phyloP scores from a whole-genome alignment of 768 basidiomycete genomes.

The Macrocybe gigantea region DNA sequence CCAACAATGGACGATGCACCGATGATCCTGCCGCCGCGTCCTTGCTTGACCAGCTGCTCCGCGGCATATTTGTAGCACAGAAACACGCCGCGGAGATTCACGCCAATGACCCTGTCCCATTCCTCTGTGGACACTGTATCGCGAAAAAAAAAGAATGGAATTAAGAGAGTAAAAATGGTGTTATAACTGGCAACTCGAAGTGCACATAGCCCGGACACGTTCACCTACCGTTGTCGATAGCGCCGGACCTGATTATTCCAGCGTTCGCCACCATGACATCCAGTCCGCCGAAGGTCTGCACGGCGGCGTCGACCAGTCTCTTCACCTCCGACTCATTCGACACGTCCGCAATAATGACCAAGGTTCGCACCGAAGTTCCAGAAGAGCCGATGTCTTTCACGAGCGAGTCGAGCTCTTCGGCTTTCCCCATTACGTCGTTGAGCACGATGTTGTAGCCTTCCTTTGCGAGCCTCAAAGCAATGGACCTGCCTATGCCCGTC shows the following conservation, averaged over 20 bases:
- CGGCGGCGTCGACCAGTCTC: slow-evolving; percentile 15
- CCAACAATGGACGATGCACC: slow-evolving; percentile 33
- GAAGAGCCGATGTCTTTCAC: slow-evolving; percentile 12
- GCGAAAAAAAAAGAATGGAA: neutral
- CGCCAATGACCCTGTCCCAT: slow-evolving; percentile 17
- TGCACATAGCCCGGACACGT: neutral
- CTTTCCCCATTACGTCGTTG: slow-evolving; percentile 28
- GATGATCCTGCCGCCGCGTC: slow-evolving; percentile 33
- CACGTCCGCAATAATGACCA: slow-evolving; percentile 12
- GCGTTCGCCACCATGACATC: slow-evolving; percentile 30
- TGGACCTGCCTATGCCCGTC: slow-evolving; percentile 9
- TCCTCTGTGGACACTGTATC: slow-evolving; percentile 13
- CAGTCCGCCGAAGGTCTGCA: slow-evolving; percentile 15
- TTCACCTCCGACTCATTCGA: slow-evolving; percentile 16
- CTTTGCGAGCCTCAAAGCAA: slow-evolving; percentile 7
- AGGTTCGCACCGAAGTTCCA: slow-evolving; percentile 10
- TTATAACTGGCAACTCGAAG: too few relatives aligned
- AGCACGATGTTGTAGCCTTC: slow-evolving; percentile 10
- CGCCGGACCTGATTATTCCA: slow-evolving; percentile 11
- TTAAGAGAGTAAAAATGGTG: neutral
- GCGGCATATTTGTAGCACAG: slow-evolving; percentile 33
- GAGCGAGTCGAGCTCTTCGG: slow-evolving; percentile 2
- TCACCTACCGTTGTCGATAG: slow-evolving; percentile 8
- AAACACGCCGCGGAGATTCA: slow-evolving; percentile 27
- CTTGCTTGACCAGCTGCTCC: slow-evolving; percentile 31